Base-by-base conservation (phyloP, 495 filamentous ascomycete species). In the Penicillium waksmanii region DNA sequence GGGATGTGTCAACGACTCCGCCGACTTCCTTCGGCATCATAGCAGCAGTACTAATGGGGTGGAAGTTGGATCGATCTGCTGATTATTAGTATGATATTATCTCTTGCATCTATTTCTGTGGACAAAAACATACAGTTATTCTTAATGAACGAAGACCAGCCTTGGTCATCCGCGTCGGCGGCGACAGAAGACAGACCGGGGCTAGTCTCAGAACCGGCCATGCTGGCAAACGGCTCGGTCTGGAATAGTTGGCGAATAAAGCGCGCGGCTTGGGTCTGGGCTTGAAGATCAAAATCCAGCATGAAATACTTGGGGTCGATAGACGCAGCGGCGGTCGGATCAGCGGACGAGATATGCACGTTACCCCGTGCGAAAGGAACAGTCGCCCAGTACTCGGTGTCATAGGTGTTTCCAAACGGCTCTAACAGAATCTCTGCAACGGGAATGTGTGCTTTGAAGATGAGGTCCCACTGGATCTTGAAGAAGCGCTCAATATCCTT, bases 221-320 rank as follows among this genome's bases (percentile, higher is more conserved):
- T 60, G 35, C 21, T 47, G 17, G 57, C 62, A 36, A 68, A 56
- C 1, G 66, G 66, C 36, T 60, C 54, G 13, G 67, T 70, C 19
- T 64, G 48, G 51, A 69, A 66, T 6, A 66, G 15, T 9, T 67
- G 50, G 25, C 73, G 67, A 42, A 75, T 73, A 34, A 63, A 73
- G 15, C 66, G 56, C 5, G 72, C 72, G 2, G 72, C 58, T 13
- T 54, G 50, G n/a, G 63, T 51, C 51, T 75, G 68, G 8, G 58
- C 51, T 2, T 81, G 74, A 35, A 79, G 8, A 58, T 88, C 85
- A 15, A 82, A 65, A 1, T 78, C 74, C 55, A 87, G 67, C 52
- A 76, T 72, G 62, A 83, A 77, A 63, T 84, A 88, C 17, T 74
- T 79, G 1, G 84, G 83, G 56, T 87, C 79, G 59, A 84, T 81